phyloP scores from a whole-genome alignment of 148 eudicot genomes.

The Rhododendron simsii region DNA sequence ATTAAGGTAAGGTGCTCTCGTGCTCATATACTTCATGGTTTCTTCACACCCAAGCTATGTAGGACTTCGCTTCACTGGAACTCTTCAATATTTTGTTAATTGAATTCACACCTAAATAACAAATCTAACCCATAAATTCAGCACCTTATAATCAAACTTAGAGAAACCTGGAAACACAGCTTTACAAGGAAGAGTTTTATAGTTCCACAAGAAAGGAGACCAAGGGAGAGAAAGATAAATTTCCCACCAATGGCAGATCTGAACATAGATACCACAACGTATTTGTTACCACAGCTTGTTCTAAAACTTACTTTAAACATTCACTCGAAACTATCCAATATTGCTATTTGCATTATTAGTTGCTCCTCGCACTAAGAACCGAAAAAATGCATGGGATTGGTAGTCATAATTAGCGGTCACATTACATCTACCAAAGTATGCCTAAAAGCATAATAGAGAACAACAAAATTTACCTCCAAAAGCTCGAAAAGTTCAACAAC shows the following conservation, averaged over 20 bases:
- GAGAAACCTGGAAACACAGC: not conserved
- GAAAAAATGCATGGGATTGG: not conserved
- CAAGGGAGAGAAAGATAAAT: not conserved
- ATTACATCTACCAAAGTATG: not conserved
- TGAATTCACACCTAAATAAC: not conserved
- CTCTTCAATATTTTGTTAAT: not conserved
- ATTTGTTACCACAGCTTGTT: not conserved
- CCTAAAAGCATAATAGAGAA: constrained; percentile 2
- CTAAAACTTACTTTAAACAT: not conserved
- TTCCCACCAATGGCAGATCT: not conserved
- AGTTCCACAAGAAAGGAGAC: not conserved
- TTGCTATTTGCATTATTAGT: not conserved
- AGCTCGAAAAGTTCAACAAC: constrained; percentile 74
- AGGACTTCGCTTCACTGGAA: not conserved
- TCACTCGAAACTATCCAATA: not conserved
- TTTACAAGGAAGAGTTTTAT: not conserved
- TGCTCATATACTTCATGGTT: not conserved
- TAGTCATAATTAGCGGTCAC: not conserved
- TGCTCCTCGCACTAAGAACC: not conserved
- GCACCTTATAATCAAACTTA: not conserved
- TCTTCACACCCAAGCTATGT: not conserved
- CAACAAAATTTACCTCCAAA: constrained; percentile 54
- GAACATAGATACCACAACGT: not conserved
- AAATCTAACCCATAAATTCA: not conserved
- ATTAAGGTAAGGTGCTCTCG: not conserved